Base-by-base conservation (phyloP, 345 rosid genomes). In the Citrus cavaleriei region DNA sequence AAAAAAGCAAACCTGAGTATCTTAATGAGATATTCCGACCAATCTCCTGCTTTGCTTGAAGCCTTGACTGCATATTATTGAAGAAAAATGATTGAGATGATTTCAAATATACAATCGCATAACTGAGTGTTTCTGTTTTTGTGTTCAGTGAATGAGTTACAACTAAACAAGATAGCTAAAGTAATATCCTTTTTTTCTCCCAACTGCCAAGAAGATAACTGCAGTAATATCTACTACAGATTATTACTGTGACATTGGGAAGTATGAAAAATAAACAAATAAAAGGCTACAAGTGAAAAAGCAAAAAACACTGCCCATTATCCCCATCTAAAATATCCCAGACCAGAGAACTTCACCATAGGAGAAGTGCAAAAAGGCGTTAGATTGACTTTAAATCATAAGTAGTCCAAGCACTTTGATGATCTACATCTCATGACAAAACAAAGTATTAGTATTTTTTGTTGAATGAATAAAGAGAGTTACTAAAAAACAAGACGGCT, bases 21-120 rank as follows among this genome's bases (percentile, higher is more conserved):
- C 92, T 89, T 70, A 84, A 78, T 37, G 90, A 73, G 70, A 62
- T 83, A 83, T 83, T 86, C 80, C 89, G 90, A 55, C 95, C 90
- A 68, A 89, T 91, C 81, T 88, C 95, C 82, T 91, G 93, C 77
- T 88, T 91, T 72, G 95, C 95, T 82, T 91, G 95, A 78, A 91
- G 90, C 78, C 95, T 85, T 25, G 95, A 89, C 93, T 89, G 90
- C 83, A 75, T 18, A 67, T 61, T 8, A 70, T 76, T 69, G 18
- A 77, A 78, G 57, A 25, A 37, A 81, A 82, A 71, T 62, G 76
- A 68, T 69, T 10, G 24, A 66, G 57, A 60, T 75, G 61, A 40
- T 34, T 74, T 69, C 54, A 72, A 42, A 58, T 30, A 40, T 62
- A 64, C 54, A 25, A 28, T 62, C 34, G 34, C 76, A 65, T 60